A percentile compares a stretch with the other conserved stretches of the same genome.
Conservation (phyloP, 176 grass and related monocot species). For the Puccinellia tenuiflora region DNA sequence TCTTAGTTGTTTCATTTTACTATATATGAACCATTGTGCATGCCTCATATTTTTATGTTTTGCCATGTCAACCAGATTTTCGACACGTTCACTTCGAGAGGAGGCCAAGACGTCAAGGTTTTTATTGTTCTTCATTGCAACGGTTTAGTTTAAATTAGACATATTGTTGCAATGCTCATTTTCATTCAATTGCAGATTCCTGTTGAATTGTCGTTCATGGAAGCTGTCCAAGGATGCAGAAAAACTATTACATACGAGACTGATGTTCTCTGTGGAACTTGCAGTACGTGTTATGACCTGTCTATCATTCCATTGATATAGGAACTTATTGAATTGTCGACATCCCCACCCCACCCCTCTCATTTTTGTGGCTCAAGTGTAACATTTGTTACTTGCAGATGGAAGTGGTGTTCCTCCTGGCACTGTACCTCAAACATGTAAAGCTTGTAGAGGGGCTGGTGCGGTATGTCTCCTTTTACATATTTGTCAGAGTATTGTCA, state of each 20-base stretch:
- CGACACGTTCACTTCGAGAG: constrained; percentile 42
- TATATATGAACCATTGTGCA: neutral
- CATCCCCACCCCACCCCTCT: neutral
- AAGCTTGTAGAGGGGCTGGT: constrained; percentile 78
- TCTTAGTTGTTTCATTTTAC: neutral
- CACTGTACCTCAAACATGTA: constrained; percentile 91
- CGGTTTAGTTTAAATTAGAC: neutral
- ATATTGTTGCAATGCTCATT: constrained; percentile 22
- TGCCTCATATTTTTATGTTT: constrained; percentile 25
- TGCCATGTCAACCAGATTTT: constrained; percentile 67
- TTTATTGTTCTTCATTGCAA: constrained; percentile 1
- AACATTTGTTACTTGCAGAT: constrained; percentile 50
- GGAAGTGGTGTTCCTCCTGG: constrained; percentile 89
- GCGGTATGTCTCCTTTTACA: constrained; percentile 49
- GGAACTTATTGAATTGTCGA: neutral
- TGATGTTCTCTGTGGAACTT: constrained; percentile 70
- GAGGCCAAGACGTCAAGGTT: constrained; percentile 97
- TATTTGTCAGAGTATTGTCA: constrained; percentile 12
- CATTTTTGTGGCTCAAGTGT: constrained; percentile 3
- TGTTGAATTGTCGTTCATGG: constrained; percentile 92
- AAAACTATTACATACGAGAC: constrained; percentile 80
- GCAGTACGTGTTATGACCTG: constrained; percentile 58
- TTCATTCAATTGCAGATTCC: constrained; percentile 50
- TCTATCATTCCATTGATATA: constrained; percentile 3
- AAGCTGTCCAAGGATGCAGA: constrained; percentile 94